Percentiles rank a stretch among this genome's conserved stretches.
These are phyloP conservation scores for Apiospora arundinis DNA, from an alignment of 2,329 filamentous ascomycete genomes.

Conservation along the genomic window DNA sequence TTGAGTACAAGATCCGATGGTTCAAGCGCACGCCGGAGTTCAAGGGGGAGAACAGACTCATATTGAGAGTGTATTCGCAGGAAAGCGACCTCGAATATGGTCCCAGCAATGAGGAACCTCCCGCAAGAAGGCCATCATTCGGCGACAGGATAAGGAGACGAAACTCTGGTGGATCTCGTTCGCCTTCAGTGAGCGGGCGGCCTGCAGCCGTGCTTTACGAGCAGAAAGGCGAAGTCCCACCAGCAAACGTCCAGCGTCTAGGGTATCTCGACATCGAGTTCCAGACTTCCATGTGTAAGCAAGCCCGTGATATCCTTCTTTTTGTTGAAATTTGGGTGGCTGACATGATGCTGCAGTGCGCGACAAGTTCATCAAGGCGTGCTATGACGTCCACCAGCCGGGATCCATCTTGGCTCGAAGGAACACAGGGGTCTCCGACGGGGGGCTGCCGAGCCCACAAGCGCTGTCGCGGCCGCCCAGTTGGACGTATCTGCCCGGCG, in stretches of 20 bases:
- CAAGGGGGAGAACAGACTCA: slow-evolving; percentile 29
- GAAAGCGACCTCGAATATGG: slow-evolving; percentile 27
- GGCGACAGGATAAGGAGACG: slow-evolving; percentile 17
- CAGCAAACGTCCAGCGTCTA: slow-evolving; percentile 26
- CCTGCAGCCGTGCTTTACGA: slow-evolving; percentile 28
- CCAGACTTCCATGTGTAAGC: slow-evolving; percentile 27
- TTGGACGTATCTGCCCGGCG: slow-evolving; percentile 11
- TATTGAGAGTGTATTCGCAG: slow-evolving; percentile 28
- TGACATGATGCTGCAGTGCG: slow-evolving; percentile 26
- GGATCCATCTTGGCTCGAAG: slow-evolving; percentile 19
- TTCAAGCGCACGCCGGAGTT: slow-evolving; percentile 32
- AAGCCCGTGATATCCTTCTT: neutral
- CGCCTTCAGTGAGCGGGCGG: slow-evolving; percentile 22
- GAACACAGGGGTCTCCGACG: slow-evolving; percentile 19
- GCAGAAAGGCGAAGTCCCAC: slow-evolving; percentile 28
- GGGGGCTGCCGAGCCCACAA: slow-evolving; percentile 20
- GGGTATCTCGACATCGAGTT: slow-evolving; percentile 35
- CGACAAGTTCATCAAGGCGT: slow-evolving; percentile 33
- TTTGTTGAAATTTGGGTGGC: neutral
- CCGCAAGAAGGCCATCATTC: neutral
- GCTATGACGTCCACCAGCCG: slow-evolving; percentile 31
- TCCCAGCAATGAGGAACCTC: slow-evolving; percentile 9
- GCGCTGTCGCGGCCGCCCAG: slow-evolving; percentile 25
- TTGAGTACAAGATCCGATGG: slow-evolving; percentile 34
- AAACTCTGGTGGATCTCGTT: neutral